Evolutionary conservation across 2,329 filamentous ascomycete species (phyloP), one percentile per base, ranked within the genome.

Genomic region (Epichloe aotearoae): DNA sequence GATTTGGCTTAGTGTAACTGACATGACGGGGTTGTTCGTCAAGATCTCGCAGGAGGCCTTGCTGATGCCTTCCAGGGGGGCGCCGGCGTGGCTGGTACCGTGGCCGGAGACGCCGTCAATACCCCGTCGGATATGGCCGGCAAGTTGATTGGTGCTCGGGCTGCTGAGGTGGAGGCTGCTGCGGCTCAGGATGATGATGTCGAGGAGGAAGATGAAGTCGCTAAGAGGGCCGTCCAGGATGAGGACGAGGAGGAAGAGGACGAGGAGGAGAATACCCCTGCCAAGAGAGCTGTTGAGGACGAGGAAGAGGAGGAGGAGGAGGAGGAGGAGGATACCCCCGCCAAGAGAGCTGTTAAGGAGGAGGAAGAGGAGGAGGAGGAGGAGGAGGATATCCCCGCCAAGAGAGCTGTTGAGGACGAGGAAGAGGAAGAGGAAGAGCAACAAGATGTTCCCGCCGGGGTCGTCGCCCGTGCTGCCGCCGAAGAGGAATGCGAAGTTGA

Each of bases 361-460:
- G 26, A 30, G 3, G 26, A 30, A 0, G 26, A 30, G 8, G 26
- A 30, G 7, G 26, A 23, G 6, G 20, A 23, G 23, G 23, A 46
- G 3, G 26, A 30, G 0, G 8, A 30, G 1, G 26, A 19, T 19
- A 2, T 2, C 2, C 19, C 3, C 3, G 26, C 26, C 3, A 30
- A 30, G 26, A 2, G 26, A 3, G 26, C 26, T 8, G 26, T 30
- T 7, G 0, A 8, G 2, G 23, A 26, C 12, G 23, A 23, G 5
- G 44, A 46, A 15, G 47, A 49, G 26, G 47, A 49, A 38, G 47
- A 49, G 38, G 39, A 50, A 26, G 42, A 50, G 34, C 33, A 46
- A 11, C 34, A 46, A 14, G 36, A 26, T 15, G 20, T 37, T 5
- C 4, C 37, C 26, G 26, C 8, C 19, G 23, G 20, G 17, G 17